phyloP scores from a whole-genome alignment of 1,139 yeast genomes.

The Nadsonia starkeyi-henricii region DNA sequence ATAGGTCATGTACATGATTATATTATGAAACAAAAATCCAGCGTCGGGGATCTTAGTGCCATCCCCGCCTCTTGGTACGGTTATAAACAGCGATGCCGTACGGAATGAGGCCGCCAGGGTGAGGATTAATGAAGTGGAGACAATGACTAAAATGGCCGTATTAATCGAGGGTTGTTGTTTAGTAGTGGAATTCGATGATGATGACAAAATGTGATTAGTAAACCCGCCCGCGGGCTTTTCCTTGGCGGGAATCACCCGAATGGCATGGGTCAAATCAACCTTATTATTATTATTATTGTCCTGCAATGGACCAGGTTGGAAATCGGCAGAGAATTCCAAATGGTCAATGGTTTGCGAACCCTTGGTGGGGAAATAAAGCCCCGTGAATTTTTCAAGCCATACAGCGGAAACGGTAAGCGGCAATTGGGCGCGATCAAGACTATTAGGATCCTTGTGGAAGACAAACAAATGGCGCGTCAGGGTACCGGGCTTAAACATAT shows the following conservation, averaged over 20 bases:
- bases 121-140: slow-evolving; percentile 38
- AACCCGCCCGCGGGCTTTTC: slow-evolving; percentile 23
- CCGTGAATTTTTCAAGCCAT: slow-evolving; percentile 8
- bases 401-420: slow-evolving; percentile 29
- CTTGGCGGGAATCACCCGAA: neutral
- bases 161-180: slow-evolving; percentile 30
- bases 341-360: slow-evolving; percentile 13
- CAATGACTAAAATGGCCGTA: slow-evolving; percentile 31
- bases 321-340: slow-evolving; percentile 1
- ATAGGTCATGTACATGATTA: slow-evolving; percentile 54
- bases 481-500: slow-evolving; percentile 40
- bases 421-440: slow-evolving; percentile 30
- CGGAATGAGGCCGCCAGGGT: slow-evolving; percentile 47
- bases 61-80: slow-evolving; percentile 19
- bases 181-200: slow-evolving; percentile 1
- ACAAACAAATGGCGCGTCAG: slow-evolving; percentile 36
- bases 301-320: neutral
- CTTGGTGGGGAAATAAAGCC: slow-evolving; percentile 22
- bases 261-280: neutral
- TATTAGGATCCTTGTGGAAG: slow-evolving; percentile 13
- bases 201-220: slow-evolving; percentile 11
- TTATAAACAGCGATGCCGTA: slow-evolving; percentile 37
- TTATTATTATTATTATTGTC: neutral
- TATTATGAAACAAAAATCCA: slow-evolving; percentile 31
- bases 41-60: slow-evolving; percentile 9